A percentile compares a stretch with the other conserved stretches of the same genome.
Conservation (phyloP, 2,329 filamentous ascomycete species). For the Trichoderma cornu-damae region DNA sequence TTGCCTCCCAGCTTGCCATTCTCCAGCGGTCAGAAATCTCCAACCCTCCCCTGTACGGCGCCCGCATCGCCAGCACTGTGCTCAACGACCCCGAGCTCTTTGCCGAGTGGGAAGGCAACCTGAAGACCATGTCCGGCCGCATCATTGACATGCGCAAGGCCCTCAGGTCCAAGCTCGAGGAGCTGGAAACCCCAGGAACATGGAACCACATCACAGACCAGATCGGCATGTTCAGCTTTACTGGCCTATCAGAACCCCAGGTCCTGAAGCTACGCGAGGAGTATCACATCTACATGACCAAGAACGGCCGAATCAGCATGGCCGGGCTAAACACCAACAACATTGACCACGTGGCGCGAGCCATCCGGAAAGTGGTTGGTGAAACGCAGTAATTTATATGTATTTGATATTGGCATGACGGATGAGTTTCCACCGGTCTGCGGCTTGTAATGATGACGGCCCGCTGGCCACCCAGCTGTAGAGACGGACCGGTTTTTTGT, state of each 20-base stretch:
- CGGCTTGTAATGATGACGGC: background rate
- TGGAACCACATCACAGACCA: conserved; percentile 99
- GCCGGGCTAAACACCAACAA: conserved; percentile 92
- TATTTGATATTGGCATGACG: conserved; percentile 1
- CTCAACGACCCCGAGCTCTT: conserved; percentile 81
- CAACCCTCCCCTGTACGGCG: conserved; percentile 92
- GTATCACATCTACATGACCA: conserved; percentile 84
- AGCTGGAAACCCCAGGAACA: conserved; percentile 75
- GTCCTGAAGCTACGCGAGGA: conserved; percentile 65
- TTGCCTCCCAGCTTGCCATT: conserved; percentile 85
- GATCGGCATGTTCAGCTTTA: conserved; percentile 99
- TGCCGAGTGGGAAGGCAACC: conserved; percentile 85
- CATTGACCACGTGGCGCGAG: conserved; percentile 86
- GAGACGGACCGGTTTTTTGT: too few species aligned
- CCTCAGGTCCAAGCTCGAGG: conserved; percentile 74
- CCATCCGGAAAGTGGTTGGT: conserved; percentile 75
- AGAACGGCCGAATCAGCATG: conserved; percentile 98
- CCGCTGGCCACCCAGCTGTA: background rate
- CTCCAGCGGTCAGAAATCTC: conserved; percentile 96
- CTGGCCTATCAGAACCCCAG: conserved; percentile 68
- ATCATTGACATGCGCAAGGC: conserved; percentile 87
- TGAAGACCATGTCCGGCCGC: conserved; percentile 88
- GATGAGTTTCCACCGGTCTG: background rate
- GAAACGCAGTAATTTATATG: conserved; percentile 25
- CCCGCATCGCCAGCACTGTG: conserved; percentile 76